Base-by-base conservation (phyloP, 495 filamentous ascomycete genomes). In the Hapsidospora chrysogenum region DNA sequence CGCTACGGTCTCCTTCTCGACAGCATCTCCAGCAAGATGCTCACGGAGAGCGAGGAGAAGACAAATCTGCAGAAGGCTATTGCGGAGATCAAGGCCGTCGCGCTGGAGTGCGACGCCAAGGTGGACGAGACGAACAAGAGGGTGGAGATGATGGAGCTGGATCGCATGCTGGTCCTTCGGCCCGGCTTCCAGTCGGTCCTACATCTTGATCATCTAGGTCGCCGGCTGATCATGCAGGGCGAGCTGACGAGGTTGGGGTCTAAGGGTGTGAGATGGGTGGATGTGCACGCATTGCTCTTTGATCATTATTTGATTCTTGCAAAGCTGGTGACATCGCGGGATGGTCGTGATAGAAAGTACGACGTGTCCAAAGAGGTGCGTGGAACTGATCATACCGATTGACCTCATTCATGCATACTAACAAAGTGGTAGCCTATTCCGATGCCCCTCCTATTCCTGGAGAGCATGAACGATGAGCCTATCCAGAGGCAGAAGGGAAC, bases 291-390 rank as follows among this genome's bases (percentile, higher is more conserved):
- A 8, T 70, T 99, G 29, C 67, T 99, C 1, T 94, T 99, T 45
- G 89, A 99, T 43, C 85, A 99, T 54, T 99, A 94, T 49, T 63
- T 99, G 16, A 84, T 99, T 26, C 58, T 99, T 32, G 81, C 89
- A 10, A 99, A 99, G 58, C 66, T 70, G 4, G 66, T 85, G 16
- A 54, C 65, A 3, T 62, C 72, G 15, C 66, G 74, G 40, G 84
- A 92, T 41, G 61, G 63, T 16, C 63, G 69, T 37, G 76, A 78
- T 33, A 87, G 87, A 57, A 76, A 74, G 44, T 99, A 86, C 40
- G 89, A 99, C 54, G 86, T 99, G 9, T 95, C 86, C 2, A 89
- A 92, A 56, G 60, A 89, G 55, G 76, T 79, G 59, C 60, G 76
- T 51, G 28, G n/a, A n/a, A n/a, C n/a, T n/a, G n/a, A n/a, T n/a